These are phyloP conservation scores for Saccharomycopsis sp. DNA, from an alignment of 805 yeast genomes.

Conservation along the genomic window DNA sequence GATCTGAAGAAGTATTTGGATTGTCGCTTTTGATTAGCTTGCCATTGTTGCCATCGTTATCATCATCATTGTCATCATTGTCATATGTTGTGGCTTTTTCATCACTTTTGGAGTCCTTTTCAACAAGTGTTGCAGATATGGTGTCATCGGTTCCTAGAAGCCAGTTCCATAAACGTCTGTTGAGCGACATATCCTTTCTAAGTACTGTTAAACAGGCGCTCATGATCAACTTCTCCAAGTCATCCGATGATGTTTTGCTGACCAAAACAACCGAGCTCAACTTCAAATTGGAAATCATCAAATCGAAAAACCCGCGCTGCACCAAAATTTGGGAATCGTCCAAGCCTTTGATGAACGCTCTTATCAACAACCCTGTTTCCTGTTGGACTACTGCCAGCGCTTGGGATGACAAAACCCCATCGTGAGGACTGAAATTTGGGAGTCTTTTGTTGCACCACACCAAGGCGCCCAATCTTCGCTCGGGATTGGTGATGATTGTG, in stretches of 20 bases:
- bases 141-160: constrained; percentile 64
- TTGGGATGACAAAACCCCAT: constrained; percentile 33
- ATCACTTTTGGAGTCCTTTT: too few species aligned
- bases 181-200: constrained; percentile 86
- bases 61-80: constrained; percentile 12
- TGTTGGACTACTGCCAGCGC: constrained; percentile 60
- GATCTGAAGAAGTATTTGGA: too few species aligned
- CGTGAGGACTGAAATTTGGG: constrained; percentile 44
- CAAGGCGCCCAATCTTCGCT: constrained; percentile 74
- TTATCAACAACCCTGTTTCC: constrained; percentile 66
- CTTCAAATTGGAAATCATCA: constrained; percentile 59
- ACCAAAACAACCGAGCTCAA: constrained; percentile 48
- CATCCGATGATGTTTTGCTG: constrained; percentile 38
- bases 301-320: constrained; percentile 82
- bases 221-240: constrained; percentile 49
- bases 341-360: constrained; percentile 67
- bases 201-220: constrained; percentile 61
- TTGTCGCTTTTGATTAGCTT: too few species aligned
- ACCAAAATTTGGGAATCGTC: constrained; percentile 60
- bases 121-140: constrained; percentile 6
- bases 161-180: constrained; percentile 92
- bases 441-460: constrained; percentile 60
- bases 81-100: not conserved
- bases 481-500: constrained; percentile 68
- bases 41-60: too few species aligned